Conservation (phyloP, 2,329 filamentous ascomycete genomes). For the Byssothecium circinans region DNA sequence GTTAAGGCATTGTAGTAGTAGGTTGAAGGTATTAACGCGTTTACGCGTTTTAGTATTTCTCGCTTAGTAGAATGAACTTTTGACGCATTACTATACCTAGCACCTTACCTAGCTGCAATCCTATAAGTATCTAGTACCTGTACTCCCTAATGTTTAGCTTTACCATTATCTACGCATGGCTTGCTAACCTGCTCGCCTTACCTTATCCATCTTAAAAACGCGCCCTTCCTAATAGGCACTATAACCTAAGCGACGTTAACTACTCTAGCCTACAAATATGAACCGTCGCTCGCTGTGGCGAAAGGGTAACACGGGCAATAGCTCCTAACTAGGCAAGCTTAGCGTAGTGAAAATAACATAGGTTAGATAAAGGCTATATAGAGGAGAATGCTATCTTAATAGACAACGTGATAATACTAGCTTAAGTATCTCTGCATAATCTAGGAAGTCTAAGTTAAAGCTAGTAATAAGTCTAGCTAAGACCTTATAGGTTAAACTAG, state of each 20-base stretch:
- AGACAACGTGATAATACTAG: neutral
- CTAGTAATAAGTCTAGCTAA: constrained; percentile 6
- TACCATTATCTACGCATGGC: no score
- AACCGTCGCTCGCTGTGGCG: constrained; percentile 6
- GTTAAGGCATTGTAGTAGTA: no score
- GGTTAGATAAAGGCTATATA: constrained; percentile 7
- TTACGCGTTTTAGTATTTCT: no score
- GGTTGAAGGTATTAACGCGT: no score
- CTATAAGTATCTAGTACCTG: constrained; percentile 3
- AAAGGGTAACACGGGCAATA: constrained; percentile 6
- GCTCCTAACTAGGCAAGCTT: constrained; percentile 6
- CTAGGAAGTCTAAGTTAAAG: constrained; percentile 4
- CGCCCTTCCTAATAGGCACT: constrained; percentile 1
- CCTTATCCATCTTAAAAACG: constrained; percentile 6
- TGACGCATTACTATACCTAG: no score
- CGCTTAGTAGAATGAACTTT: no score
- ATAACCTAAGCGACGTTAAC: constrained; percentile 8
- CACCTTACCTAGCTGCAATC: constrained; percentile 6
- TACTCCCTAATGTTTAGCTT: no score
- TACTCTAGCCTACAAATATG: constrained; percentile 8
- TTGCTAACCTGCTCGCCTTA: constrained; percentile 2
- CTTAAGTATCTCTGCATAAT: constrained; percentile 3
- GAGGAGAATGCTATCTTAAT: constrained; percentile 11
- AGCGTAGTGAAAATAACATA: constrained; percentile 8
- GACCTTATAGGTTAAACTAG: constrained; percentile 9